phyloP scores from a whole-genome alignment of 352 stramenopile genomes.

The Phytophthora pseudosyringae region DNA sequence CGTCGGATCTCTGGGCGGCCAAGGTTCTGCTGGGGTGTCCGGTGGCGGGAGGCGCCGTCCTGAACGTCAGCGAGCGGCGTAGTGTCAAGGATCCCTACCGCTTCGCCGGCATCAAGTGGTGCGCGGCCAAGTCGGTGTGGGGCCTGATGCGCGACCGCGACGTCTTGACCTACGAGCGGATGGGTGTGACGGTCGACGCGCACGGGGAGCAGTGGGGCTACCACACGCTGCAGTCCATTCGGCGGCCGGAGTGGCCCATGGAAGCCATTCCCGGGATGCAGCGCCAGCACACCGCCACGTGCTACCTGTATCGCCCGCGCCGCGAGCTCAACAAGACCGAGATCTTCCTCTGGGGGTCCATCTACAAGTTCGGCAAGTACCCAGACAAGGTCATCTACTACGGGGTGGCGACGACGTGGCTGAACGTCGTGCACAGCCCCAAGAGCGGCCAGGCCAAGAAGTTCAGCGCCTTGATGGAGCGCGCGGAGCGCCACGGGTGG shows the following conservation, averaged over 20 bases:
- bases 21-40: slow-evolving; percentile 30
- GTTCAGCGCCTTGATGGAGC: slow-evolving; percentile 35
- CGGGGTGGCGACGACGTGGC: slow-evolving; percentile 33
- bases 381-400: slow-evolving; percentile 44
- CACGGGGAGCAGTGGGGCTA: slow-evolving; percentile 11
- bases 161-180: too few species aligned
- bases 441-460: slow-evolving; percentile 43
- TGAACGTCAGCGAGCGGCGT: too few species aligned
- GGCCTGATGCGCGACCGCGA: too few species aligned
- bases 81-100: too few species aligned
- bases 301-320: slow-evolving; percentile 30
- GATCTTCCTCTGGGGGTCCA: slow-evolving; percentile 40
- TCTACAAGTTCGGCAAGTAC: slow-evolving; percentile 39
- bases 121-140: too few species aligned
- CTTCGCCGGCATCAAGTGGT: too few species aligned
- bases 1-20: slow-evolving; percentile 26
- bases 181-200: too few species aligned
- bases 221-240: slow-evolving; percentile 40
- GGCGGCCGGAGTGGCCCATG: slow-evolving; percentile 40
- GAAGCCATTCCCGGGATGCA: slow-evolving; percentile 29
- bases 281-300: slow-evolving; percentile 13
- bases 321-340: slow-evolving; percentile 39
- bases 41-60: too few species aligned
- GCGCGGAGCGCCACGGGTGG: slow-evolving; percentile 27
- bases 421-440: slow-evolving; percentile 42